Conservation (phyloP, 495 filamentous ascomycete species). For the Hyaloscypha bicolor region DNA sequence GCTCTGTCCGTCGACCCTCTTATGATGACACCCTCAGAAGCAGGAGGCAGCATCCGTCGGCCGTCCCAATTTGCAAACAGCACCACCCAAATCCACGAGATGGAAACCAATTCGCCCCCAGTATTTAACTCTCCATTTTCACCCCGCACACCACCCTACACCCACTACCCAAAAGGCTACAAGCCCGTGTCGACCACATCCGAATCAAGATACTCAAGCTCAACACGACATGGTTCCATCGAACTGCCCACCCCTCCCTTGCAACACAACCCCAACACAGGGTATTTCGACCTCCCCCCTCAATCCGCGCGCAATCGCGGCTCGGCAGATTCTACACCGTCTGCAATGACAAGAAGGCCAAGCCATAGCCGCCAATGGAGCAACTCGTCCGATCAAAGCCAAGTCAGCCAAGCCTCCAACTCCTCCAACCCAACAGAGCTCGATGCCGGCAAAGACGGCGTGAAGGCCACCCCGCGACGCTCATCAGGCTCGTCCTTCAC, state of each 20-base stretch:
- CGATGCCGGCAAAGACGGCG: conserved; percentile 17
- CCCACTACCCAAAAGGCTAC: conserved; percentile 17
- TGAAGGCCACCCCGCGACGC: neutral
- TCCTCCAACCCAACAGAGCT: conserved; percentile 15
- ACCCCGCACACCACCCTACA: conserved; percentile 14
- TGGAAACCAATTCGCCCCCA: conserved; percentile 17
- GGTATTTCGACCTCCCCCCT: conserved; percentile 25
- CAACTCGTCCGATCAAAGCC: conserved; percentile 23
- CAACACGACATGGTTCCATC: conserved; percentile 14
- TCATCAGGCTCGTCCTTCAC: conserved; percentile 8
- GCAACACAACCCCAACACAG: conserved; percentile 10
- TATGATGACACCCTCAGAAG: conserved; percentile 26
- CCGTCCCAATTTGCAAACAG: conserved; percentile 5
- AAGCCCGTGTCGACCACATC: conserved; percentile 14
- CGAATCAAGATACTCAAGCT: conserved; percentile 23
- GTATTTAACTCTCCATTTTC: conserved; percentile 20
- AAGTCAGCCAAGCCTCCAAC: conserved; percentile 20
- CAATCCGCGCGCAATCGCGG: conserved; percentile 10
- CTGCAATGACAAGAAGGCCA: conserved; percentile 5
- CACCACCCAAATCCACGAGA: conserved; percentile 16
- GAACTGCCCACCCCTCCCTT: conserved; percentile 18
- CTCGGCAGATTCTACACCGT: conserved; percentile 12
- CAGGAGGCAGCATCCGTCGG: conserved; percentile 11
- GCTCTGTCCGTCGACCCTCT: conserved; percentile 28
- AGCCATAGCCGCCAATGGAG: conserved; percentile 30